A percentile compares a stretch with the other conserved stretches of the same genome.
Conservation (phyloP, 441 rosid genomes). For the Eruca vesicaria region DNA sequence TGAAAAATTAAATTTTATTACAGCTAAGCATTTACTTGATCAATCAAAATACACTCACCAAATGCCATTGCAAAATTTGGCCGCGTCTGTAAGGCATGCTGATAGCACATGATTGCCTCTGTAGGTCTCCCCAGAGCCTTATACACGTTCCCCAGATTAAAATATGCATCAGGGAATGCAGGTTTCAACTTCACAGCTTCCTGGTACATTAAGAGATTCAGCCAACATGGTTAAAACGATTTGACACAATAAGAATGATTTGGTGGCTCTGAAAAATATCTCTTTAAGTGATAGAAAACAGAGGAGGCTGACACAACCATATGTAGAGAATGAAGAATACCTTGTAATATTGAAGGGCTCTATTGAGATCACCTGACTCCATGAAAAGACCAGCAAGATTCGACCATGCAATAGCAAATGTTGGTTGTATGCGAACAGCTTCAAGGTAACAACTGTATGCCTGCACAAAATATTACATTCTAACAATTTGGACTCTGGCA, state of each 20-base stretch:
- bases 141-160: conserved; percentile 96
- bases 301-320: too few species aligned
- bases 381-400: conserved; percentile 98
- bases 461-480: conserved; percentile 90
- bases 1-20: conserved; percentile 3
- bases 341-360: conserved; percentile 98
- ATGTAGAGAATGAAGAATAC: conserved; percentile 38
- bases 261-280: not conserved
- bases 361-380: conserved; percentile 95
- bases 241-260: conserved; percentile 14
- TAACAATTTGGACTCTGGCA: conserved; percentile 71
- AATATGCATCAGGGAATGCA: conserved; percentile 89
- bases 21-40: not conserved
- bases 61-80: conserved; percentile 84
- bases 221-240: conserved; percentile 17
- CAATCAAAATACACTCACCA: conserved; percentile 61
- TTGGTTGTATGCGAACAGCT: conserved; percentile 95
- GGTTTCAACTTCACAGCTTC: conserved; percentile 97
- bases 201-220: conserved; percentile 44
- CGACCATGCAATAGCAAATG: conserved; percentile 98
- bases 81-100: conserved; percentile 83
- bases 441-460: conserved; percentile 96
- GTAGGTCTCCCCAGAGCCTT: conserved; percentile 96
- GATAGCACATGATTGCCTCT: conserved; percentile 90
- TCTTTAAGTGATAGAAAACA: not conserved